Evolutionary conservation across 106 monocot species (phyloP), one percentile per base, ranked within the genome.

Genomic region (Dendrobium nobile): DNA sequence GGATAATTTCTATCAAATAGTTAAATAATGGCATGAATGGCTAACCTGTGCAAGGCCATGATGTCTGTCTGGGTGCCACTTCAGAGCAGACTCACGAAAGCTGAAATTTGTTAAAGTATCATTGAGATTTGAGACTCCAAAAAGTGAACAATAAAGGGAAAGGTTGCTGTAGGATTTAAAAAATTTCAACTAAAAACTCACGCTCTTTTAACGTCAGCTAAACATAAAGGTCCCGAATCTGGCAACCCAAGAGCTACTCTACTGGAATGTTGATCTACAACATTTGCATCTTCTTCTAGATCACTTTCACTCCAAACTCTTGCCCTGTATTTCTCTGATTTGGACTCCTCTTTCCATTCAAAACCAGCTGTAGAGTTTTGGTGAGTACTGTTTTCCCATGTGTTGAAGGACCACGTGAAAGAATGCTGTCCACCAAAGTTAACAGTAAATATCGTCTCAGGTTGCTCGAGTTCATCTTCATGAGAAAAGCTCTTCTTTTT

Each of bases 61-160:
- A 84, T 95, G 92, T 56, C 87, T 90, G 87, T 95, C 95, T 22
- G 95, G 95, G 67, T 95, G 95, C 95, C 95, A 95, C 75, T 85
- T 92, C 79, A 92, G 83, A 77, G 95, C 95, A 79, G 90, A 88
- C 47, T 87, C 75, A 40, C 85, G 88, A 73, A 95, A 95, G 44
- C 95, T 95, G 90, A 45, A 81, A 61, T 24, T 5, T 18, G 33
- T 54, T 44, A 27, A 45, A 31, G 3, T 51, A 44, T 41, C 33
- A 48, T 22, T 67, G 26, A 81, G 4, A 22, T 72, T 22, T 67
- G 26, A 81, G 4, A 22, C 77, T 37, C 8, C 51, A 20, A 44
- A 33, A 67, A 26, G 44, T 41, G 15, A n/a, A 5, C 47, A 19
- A 67, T 19, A 47, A 37, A 54, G 54, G 19, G 51, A 70, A 17